phyloP scores from a whole-genome alignment of 140 eudicot species.

The Stevia rebaudiana region DNA sequence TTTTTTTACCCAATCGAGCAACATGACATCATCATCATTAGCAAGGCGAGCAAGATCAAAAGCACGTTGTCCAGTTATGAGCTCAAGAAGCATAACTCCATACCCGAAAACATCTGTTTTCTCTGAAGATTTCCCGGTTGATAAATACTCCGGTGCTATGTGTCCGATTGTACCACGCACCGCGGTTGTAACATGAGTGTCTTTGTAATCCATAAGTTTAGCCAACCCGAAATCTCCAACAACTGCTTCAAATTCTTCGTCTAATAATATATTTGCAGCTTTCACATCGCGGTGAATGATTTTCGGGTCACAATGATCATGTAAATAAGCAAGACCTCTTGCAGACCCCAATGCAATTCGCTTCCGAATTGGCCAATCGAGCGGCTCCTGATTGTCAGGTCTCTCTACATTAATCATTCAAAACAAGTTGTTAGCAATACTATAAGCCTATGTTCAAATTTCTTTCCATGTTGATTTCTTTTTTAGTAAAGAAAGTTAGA shows the following conservation, averaged over 20 bases:
- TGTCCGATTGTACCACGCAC: slow-evolving; percentile 37
- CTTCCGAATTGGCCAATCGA: slow-evolving; percentile 44
- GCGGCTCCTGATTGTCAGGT: slow-evolving; percentile 30
- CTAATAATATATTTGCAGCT: slow-evolving; percentile 47
- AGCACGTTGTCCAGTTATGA: slow-evolving; percentile 48
- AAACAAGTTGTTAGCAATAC: background rate
- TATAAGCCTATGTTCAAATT: background rate
- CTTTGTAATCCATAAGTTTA: slow-evolving; percentile 42
- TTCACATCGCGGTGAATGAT: slow-evolving; percentile 44
- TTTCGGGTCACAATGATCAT: slow-evolving; percentile 48
- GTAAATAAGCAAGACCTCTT: slow-evolving; percentile 54
- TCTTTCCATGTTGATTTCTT: background rate
- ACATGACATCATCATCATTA: slow-evolving; percentile 48
- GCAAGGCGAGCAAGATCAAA: slow-evolving; percentile 55
- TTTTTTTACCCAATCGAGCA: slow-evolving; percentile 42
- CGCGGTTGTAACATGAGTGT: slow-evolving; percentile 31
- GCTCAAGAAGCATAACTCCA: slow-evolving; percentile 53
- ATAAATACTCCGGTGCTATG: slow-evolving; percentile 37
- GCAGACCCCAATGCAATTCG: slow-evolving; percentile 53
- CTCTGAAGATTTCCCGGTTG: slow-evolving; percentile 33
- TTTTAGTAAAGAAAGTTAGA: background rate
- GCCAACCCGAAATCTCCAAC: slow-evolving; percentile 59
- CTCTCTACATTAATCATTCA: slow-evolving; percentile 26
- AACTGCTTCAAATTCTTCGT: slow-evolving; percentile 46
- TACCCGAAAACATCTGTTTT: slow-evolving; percentile 38